These are phyloP conservation scores for Brasilioporus rufonigricans DNA, from an alignment of 768 basidiomycete species.

Conservation along the genomic window DNA sequence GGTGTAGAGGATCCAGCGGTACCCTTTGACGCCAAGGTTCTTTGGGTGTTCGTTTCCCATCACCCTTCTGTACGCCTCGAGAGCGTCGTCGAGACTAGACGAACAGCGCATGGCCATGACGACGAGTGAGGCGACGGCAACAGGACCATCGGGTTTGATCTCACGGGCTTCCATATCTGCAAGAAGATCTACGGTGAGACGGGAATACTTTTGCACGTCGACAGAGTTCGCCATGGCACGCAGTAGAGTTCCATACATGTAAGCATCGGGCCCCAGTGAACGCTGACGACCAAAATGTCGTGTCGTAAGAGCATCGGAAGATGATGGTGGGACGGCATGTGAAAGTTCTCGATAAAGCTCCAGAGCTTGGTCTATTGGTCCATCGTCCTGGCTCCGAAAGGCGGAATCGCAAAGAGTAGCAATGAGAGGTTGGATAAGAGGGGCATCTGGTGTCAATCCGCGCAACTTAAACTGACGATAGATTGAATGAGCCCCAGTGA, in stretches of 20 bases:
- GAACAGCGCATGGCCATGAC: constrained; percentile 68
- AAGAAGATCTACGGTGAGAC: constrained; percentile 49
- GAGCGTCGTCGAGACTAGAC: constrained; percentile 53
- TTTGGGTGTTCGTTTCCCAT: constrained; percentile 25
- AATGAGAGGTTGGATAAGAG: constrained; percentile 55
- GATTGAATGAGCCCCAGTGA: constrained; percentile 43
- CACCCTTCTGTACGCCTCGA: constrained; percentile 54
- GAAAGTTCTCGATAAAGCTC: constrained; percentile 50
- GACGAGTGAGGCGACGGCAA: constrained; percentile 49
- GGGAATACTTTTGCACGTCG: constrained; percentile 47
- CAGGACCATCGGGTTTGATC: constrained; percentile 43
- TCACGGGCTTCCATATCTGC: constrained; percentile 62
- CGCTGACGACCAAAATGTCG: constrained; percentile 30
- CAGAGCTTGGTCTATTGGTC: constrained; percentile 52
- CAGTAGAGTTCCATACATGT: constrained; percentile 55
- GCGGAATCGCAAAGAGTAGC: constrained; percentile 44
- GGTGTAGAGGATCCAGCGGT: constrained; percentile 58
- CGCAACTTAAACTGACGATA: constrained; percentile 46
- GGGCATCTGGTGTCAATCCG: constrained; percentile 47
- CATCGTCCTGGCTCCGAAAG: constrained; percentile 36
- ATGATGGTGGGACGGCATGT: constrained; percentile 27
- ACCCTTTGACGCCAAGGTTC: constrained; percentile 55
- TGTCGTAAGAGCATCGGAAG: constrained; percentile 8
- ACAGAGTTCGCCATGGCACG: constrained; percentile 45
- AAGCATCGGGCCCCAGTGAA: constrained; percentile 45